A percentile compares a stretch with the other conserved stretches of the same genome.
Evolutionary conservation across 1,284 basidiomycete genomes (phyloP).

Genomic region (Mycosarcoma mackinlayi): DNA sequence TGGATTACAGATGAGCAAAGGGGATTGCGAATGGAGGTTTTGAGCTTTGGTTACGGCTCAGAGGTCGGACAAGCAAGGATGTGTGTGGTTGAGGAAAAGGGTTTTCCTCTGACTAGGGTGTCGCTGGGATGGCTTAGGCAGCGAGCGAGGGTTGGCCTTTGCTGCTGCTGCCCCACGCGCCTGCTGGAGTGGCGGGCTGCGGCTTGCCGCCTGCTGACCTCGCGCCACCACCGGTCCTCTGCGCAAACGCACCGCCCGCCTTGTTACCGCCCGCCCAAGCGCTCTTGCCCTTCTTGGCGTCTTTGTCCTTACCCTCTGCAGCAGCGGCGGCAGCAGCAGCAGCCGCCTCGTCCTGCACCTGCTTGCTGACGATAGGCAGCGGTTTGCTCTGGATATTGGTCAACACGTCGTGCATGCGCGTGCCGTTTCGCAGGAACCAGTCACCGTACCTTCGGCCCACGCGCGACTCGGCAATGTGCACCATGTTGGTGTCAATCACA

Average conservation of each 20-base stretch:
- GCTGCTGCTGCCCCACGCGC: constrained; percentile 15
- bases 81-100: no score
- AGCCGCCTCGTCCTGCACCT: constrained; percentile 28
- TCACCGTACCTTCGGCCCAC: constrained; percentile 91
- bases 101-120: background rate
- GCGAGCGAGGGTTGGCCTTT: background rate
- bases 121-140: background rate
- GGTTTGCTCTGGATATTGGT: constrained; percentile 55
- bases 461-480: constrained; percentile 92
- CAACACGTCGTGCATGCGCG: constrained; percentile 60
- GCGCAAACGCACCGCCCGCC: background rate
- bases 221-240: no score
- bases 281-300: constrained; percentile 12
- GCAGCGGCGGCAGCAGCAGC: constrained; percentile 12
- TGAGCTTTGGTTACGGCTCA: no score
- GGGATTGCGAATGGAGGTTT: no score
- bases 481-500: constrained; percentile 92
- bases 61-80: no score
- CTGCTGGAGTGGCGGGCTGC: background rate
- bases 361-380: constrained; percentile 50
- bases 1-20: no score
- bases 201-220: background rate
- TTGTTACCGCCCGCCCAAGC: constrained; percentile 12
- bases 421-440: constrained; percentile 84
- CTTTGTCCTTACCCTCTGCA: constrained; percentile 6